A percentile compares a stretch with the other conserved stretches of the same genome.
Evolutionary conservation across 306 rosid species (phyloP).

Genomic region (Ammopiptanthus mongolicus): DNA sequence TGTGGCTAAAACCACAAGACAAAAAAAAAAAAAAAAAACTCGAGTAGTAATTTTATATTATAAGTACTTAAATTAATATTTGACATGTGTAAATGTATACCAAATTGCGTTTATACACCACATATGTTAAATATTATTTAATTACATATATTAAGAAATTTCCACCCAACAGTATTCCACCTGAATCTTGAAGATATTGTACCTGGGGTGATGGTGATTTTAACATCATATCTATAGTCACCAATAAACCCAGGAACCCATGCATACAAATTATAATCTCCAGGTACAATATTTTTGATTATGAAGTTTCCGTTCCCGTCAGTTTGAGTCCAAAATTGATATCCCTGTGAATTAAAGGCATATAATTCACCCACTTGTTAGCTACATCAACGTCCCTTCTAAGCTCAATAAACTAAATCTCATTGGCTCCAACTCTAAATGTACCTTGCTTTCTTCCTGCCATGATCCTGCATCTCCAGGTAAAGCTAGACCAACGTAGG

Average conservation of each 20-base stretch:
- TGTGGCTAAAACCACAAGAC: background rate
- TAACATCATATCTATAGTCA: conserved; percentile 45
- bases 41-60: too few species aligned
- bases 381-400: background rate
- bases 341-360: conserved; percentile 43
- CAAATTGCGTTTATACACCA: too few species aligned
- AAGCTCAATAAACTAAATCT: background rate
- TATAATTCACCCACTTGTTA: background rate
- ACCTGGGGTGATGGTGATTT: conserved; percentile 50
- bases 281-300: conserved; percentile 51
- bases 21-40: too few species aligned
- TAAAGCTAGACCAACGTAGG: conserved; percentile 67
- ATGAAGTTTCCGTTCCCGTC: conserved; percentile 45
- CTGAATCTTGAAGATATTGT: background rate
- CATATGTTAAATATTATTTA: too few species aligned
- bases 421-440: background rate
- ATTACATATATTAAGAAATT: background rate
- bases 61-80: background rate
- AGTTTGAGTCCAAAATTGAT: conserved; percentile 77
- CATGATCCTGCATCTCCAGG: conserved; percentile 73
- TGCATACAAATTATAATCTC: conserved; percentile 62
- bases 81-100: too few species aligned
- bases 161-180: background rate
- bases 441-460: conserved; percentile 79
- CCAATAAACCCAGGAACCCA: conserved; percentile 83